Evolutionary conservation across 257 asterid species (phyloP), one percentile per base, ranked within the genome.

Genomic region (Gentiana straminea): DNA sequence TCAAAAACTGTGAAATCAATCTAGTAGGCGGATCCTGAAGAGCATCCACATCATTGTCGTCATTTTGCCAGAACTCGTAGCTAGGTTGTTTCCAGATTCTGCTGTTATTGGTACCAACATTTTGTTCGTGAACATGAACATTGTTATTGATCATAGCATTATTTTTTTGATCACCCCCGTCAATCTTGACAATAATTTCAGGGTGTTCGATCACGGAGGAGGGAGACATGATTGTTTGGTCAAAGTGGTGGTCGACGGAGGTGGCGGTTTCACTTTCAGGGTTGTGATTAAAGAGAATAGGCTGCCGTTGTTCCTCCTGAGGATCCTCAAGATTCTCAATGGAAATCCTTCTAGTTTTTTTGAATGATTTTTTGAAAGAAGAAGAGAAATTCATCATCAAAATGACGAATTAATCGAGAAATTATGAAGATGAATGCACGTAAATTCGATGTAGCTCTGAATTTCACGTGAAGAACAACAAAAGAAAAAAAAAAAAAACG

Each of bases 121-220:
- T 24, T 24, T 24, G 24, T 24, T 24, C 24, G 24, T 24, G 24
- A 24, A 24, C 24, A 24, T 24, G 24, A 36, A 34, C 43, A 43
- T 7, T 46, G 13, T 2, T 46, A 57, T 3, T 44, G 2, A 35
- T 34, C 5, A 35, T 38, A 7, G 2, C 47, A 10, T 11, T 7
- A 32, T 55, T 37, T 7, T 33, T 39, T 53, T 49, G 70, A 48
- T 68, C 70, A 11, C 39, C 36, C 49, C 66, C 75, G 50, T 86
- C 91, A 51, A 84, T 75, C 54, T 81, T 86, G 10, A 86, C 83
- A 35, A 81, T 62, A 49, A 86, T 76, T 58, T 85, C 89, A 0
- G 45, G 58, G 2, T 62, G 55, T 1, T 41, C 73, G 5, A 33
- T 24, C 24, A 24, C 24, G 24, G 24, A 24, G 33, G 4, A 24